phyloP scores from a whole-genome alignment of 2,329 filamentous ascomycete species.

The Phialocephala sp. region DNA sequence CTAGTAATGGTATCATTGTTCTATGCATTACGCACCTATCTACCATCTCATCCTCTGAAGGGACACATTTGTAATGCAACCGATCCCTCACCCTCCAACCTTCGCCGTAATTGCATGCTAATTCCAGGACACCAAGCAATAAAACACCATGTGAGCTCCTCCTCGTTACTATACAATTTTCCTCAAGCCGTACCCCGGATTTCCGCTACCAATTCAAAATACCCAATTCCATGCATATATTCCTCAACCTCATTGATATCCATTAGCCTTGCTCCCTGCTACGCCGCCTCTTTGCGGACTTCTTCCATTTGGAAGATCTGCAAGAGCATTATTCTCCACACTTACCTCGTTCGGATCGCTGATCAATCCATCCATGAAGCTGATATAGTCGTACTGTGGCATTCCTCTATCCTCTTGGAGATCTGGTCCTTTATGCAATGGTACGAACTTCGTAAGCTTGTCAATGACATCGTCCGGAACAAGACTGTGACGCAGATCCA shows the following conservation, averaged over 20 bases:
- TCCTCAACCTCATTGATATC: slow-evolving; percentile 18
- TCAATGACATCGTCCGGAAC: slow-evolving; percentile 98
- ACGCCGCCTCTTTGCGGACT: slow-evolving; percentile 27
- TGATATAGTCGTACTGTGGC: slow-evolving; percentile 94
- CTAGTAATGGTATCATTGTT: slow-evolving; percentile 7
- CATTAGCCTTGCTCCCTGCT: slow-evolving; percentile 22
- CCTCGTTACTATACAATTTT: neutral
- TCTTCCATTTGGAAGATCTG: slow-evolving; percentile 39
- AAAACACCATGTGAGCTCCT: neutral
- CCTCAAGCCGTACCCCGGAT: neutral
- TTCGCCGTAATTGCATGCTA: slow-evolving; percentile 11
- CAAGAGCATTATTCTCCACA: slow-evolving; percentile 25
- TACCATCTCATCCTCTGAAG: slow-evolving; percentile 1
- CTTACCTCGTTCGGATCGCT: slow-evolving; percentile 32
- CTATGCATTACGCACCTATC: neutral
- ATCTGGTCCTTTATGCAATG: slow-evolving; percentile 81
- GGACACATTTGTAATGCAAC: neutral
- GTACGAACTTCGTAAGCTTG: slow-evolving; percentile 86
- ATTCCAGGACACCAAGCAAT: neutral
- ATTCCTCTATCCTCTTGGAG: slow-evolving; percentile 82
- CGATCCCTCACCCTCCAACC: neutral
- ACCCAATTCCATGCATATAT: neutral
- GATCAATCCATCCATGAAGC: slow-evolving; percentile 92
- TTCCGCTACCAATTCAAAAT: slow-evolving; percentile 1
- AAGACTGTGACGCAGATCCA: slow-evolving; percentile 91